These are phyloP conservation scores for Podila verticillata DNA, from an alignment of 192 early-diverging fungal species.

Conservation along the genomic window DNA sequence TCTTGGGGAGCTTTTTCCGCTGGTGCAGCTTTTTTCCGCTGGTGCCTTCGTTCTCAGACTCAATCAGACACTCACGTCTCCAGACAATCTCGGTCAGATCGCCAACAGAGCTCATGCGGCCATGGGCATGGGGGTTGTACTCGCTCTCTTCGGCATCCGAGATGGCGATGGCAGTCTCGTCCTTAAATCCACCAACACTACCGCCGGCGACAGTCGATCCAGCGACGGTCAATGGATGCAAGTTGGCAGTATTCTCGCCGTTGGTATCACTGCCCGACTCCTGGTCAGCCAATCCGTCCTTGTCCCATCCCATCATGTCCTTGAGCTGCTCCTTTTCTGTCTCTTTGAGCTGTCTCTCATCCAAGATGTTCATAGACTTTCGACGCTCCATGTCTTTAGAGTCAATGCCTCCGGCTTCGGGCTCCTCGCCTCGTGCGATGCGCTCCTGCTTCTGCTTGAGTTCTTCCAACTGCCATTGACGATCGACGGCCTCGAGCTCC, in stretches of 20 bases:
- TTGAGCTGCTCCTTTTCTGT: slow-evolving; percentile 32
- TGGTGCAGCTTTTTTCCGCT: too few relatives aligned
- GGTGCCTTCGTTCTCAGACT: slow-evolving; percentile 14
- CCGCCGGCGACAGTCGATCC: slow-evolving; percentile 28
- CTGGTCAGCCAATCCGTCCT: slow-evolving; percentile 34
- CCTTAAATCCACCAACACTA: background rate
- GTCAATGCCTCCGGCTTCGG: background rate
- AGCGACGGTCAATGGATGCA: slow-evolving; percentile 7
- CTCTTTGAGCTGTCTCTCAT: slow-evolving; percentile 28
- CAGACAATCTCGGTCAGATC: slow-evolving; percentile 46
- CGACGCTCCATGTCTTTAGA: slow-evolving; percentile 14
- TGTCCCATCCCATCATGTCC: slow-evolving; percentile 39
- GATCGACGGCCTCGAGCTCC: slow-evolving; percentile 64
- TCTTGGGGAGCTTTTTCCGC: slow-evolving; percentile 6
- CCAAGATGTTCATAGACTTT: slow-evolving; percentile 25
- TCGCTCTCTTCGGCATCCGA: slow-evolving; percentile 26
- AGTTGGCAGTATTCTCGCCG: slow-evolving; percentile 2
- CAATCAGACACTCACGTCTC: slow-evolving; percentile 46
- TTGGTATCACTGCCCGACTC: slow-evolving; percentile 2
- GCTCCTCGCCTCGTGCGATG: background rate
- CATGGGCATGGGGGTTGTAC: slow-evolving; percentile 10
- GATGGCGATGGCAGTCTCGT: slow-evolving; percentile 9
- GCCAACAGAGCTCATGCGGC: slow-evolving; percentile 18
- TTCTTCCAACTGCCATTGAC: slow-evolving; percentile 40
- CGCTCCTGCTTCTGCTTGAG: slow-evolving; percentile 23